phyloP scores from a whole-genome alignment of 768 basidiomycete species.

The Panaeolus cyanescens region DNA sequence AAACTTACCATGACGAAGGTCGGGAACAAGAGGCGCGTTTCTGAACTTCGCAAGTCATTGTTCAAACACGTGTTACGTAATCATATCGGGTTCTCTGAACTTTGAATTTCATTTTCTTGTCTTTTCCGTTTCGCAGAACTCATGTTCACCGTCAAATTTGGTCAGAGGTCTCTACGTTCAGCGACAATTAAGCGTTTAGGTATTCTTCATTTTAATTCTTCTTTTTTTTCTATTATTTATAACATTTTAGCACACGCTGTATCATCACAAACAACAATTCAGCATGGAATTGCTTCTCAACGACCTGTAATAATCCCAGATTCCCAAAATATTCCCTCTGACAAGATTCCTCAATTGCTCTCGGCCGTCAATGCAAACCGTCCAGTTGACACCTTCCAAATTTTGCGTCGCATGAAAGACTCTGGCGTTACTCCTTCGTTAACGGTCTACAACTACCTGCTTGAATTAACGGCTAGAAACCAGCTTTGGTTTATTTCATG shows the following conservation, averaged over 20 bases:
- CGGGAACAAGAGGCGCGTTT: slow-evolving; percentile 22
- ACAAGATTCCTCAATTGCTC: slow-evolving; percentile 36
- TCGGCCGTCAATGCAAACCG: slow-evolving; percentile 35
- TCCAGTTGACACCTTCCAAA: slow-evolving; percentile 41
- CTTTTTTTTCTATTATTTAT: neutral
- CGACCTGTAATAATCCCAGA: neutral
- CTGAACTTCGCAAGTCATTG: slow-evolving; percentile 10
- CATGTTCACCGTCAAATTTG: slow-evolving; percentile 10
- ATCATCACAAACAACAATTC: neutral
- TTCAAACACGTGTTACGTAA: slow-evolving; percentile 26
- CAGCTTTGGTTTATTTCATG: slow-evolving; percentile 52
- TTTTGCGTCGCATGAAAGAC: slow-evolving; percentile 60
- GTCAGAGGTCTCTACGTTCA: neutral
- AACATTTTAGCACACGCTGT: neutral
- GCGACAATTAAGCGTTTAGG: neutral
- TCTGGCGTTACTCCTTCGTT: slow-evolving; percentile 53
- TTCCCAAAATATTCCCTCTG: slow-evolving; percentile 7
- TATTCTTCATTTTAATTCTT: neutral
- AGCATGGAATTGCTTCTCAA: neutral
- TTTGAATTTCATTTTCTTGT: neutral
- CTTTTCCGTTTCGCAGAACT: neutral
- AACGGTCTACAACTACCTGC: slow-evolving; percentile 56
- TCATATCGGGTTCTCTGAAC: neutral
- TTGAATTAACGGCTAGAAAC: slow-evolving; percentile 48
- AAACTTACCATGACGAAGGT: slow-evolving; percentile 22